Base-by-base conservation (phyloP, 2,329 filamentous ascomycete species). In the Penicillium capsulatum region DNA sequence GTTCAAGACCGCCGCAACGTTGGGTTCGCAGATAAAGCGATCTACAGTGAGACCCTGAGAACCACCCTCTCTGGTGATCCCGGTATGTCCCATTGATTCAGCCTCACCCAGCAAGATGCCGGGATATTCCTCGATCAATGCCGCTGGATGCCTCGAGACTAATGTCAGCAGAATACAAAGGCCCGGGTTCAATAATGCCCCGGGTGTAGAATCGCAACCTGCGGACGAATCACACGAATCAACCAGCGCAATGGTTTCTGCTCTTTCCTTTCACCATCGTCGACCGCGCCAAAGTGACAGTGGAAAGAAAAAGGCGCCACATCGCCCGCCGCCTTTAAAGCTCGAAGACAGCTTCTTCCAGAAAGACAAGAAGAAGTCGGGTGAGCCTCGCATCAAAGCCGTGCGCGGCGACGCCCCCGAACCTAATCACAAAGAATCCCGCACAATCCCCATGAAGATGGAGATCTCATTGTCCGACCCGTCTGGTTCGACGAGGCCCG, bases 1-100 rank as follows among this genome's bases (percentile, higher is more conserved):
- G 20, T 54, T 54, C 31, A 53, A 51, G n/a, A 53, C 51, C 3
- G 47, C 43, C 1, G 45, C 19, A 5, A 22, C 19, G 5, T 22
- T n/a, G n/a, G n/a, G n/a, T n/a, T n/a, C 5, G 19, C 5, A 22
- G 19, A 22, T 9, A 22, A 22, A 22, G 19, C 19, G 19, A 22
- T 22, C 19, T 22, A 9, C 19, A 22, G 5, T n/a, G n/a, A n/a
- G n/a, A n/a, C n/a, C n/a, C n/a, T n/a, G n/a, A n/a, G n/a, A n/a
- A n/a, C n/a, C n/a, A n/a, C n/a, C n/a, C n/a, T n/a, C n/a, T n/a
- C n/a, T n/a, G n/a, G n/a, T n/a, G n/a, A n/a, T n/a, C n/a, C n/a
- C n/a, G 22, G 22, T 24, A 24, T 7, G 22, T 24, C 11, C 22
- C 7, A 24, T 24, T 24, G 22, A 11, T 24, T n/a, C n/a, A n/a